A percentile compares a stretch with the other conserved stretches of the same genome.
These are phyloP conservation scores for Byssothecium circinans DNA, from an alignment of 2,329 filamentous ascomycete species.

Conservation along the genomic window DNA sequence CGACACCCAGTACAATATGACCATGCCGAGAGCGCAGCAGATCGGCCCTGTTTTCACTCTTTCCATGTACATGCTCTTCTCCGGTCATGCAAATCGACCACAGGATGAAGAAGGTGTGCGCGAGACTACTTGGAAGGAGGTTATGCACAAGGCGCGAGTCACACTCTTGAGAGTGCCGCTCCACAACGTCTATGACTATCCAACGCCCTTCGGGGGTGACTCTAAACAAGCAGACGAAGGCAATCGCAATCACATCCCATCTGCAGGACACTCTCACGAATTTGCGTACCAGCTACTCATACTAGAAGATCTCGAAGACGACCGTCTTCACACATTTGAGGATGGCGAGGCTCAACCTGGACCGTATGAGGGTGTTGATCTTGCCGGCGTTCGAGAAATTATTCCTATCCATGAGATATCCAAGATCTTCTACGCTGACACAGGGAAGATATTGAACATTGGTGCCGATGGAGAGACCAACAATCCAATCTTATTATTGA, in stretches of 20 bases:
- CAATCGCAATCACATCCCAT: constrained; percentile 37
- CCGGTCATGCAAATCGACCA: constrained; percentile 67
- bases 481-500: constrained; percentile 73
- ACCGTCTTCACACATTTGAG: constrained; percentile 67
- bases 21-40: constrained; percentile 67
- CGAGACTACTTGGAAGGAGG: constrained; percentile 88
- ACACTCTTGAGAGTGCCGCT: constrained; percentile 74
- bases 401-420: constrained; percentile 75
- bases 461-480: constrained; percentile 68
- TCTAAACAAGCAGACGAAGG: constrained; percentile 15
- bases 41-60: constrained; percentile 85
- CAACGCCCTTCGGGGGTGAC: constrained; percentile 23
- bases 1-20: constrained; percentile 76
- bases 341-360: constrained; percentile 59
- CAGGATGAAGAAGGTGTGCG: constrained; percentile 61
- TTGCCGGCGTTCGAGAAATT: constrained; percentile 67
- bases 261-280: constrained; percentile 57
- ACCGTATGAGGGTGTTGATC: constrained; percentile 61
- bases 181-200: constrained; percentile 54
- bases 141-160: constrained; percentile 87
- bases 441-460: constrained; percentile 85
- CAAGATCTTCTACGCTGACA: constrained; percentile 92
- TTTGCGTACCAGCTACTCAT: constrained; percentile 82
- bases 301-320: constrained; percentile 78
- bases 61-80: constrained; percentile 94